phyloP scores from a whole-genome alignment of 2,329 filamentous ascomycete genomes.

The Botrytis medusae region DNA sequence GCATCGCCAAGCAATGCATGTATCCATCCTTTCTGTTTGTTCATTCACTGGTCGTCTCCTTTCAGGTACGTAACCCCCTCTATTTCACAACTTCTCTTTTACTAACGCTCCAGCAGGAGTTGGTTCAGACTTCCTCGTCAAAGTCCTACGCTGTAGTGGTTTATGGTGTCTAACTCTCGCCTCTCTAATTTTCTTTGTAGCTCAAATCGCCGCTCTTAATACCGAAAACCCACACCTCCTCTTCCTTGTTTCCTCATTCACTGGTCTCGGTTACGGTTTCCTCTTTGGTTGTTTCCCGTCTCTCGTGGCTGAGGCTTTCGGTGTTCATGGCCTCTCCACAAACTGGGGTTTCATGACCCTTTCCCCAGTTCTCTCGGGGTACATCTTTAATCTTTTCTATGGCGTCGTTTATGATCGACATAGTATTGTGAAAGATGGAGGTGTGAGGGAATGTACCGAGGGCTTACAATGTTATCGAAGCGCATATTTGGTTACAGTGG shows the following conservation, averaged over 20 bases:
- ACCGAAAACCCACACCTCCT: slow-evolving; percentile 77
- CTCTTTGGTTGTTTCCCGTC: slow-evolving; percentile 93
- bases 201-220: slow-evolving; percentile 73
- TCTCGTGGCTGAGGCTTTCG: slow-evolving; percentile 85
- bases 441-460: slow-evolving; percentile 72
- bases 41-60: slow-evolving; percentile 80
- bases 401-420: slow-evolving; percentile 81
- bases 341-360: slow-evolving; percentile 98
- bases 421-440: slow-evolving; percentile 65
- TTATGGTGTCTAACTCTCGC: slow-evolving; percentile 88
- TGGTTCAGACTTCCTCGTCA: slow-evolving; percentile 87
- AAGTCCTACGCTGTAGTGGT: slow-evolving; percentile 74
- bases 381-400: slow-evolving; percentile 91
- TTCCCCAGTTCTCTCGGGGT: slow-evolving; percentile 81
- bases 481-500: slow-evolving; percentile 78
- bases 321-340: slow-evolving; percentile 82
- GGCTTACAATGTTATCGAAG: slow-evolving; percentile 77
- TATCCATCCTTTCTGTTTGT: slow-evolving; percentile 87
- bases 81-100: slow-evolving; percentile 38
- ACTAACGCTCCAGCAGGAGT: slow-evolving; percentile 53
- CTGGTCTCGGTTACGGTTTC: slow-evolving; percentile 87
- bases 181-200: slow-evolving; percentile 72
- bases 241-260: slow-evolving; percentile 75
- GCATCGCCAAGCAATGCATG: slow-evolving; percentile 82
- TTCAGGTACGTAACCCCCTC: neutral